Evolutionary conservation across 768 basidiomycete genomes (phyloP), one percentile per base, ranked within the genome.

Genomic region (Boletellus sp.): DNA sequence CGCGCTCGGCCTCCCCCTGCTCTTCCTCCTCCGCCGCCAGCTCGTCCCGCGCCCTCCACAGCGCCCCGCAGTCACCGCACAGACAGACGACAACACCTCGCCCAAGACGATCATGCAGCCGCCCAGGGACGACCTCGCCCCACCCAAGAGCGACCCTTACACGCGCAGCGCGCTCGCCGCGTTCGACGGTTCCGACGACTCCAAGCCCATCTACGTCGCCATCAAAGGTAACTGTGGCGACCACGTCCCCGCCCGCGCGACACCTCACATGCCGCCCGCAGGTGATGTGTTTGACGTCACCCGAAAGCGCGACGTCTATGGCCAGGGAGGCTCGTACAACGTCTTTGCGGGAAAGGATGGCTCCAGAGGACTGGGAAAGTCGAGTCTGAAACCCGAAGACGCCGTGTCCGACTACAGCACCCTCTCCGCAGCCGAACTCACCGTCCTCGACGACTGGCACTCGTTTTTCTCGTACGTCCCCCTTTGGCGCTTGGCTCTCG

Each of bases 331-430:
- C 22, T 82, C 86, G 4, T 92, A 94, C 69, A 78, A 81, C 56
- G 70, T 95, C 19, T 97, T 98, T 66, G 91, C 94, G 28, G 95
- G 94, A 39, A 95, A 90, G 71, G 95, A 99, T 62, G 95, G 85
- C 0, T 94, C 91, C 8, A 82, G 77, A 55, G 95, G 87, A 0
- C 74, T 99, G 7, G 95, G 93, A 37, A 85, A 84, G 82, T 93
- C 90, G 45, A 94, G 90, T 59, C 71, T 96, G 58, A 89, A 90
- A 47, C 70, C 74, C 4, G 87, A 92, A 67, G 84, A 98, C 62
- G 95, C 94, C 10, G 76, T 93, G 2, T 71, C 92, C 12, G 94
- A 99, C 63, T 96, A 90, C 64, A 90, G 85, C 58, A 67, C 59
- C 0, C 75, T 99, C 45, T 75, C 79, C 37, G 84, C 83, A 53